Evolutionary conservation across 495 filamentous ascomycete species (phyloP), one percentile per base, ranked within the genome.

Genomic region (Tuber magnatum): DNA sequence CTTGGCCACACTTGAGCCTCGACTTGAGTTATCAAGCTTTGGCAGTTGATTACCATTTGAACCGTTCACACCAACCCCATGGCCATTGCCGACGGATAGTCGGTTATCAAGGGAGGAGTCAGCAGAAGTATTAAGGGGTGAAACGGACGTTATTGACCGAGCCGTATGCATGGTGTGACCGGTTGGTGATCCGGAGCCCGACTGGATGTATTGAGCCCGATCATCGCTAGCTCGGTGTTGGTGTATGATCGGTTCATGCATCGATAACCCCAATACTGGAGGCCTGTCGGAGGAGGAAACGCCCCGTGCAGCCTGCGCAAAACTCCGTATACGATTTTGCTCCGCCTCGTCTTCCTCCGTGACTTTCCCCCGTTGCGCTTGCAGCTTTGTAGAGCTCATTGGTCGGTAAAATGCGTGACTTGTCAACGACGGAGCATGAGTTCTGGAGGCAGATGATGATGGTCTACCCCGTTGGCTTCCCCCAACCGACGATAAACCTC

Each of bases 301-400:
- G 12, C 56, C 68, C 20, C 69, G 70, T 35, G 74, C 68, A 73
- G 75, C 80, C 73, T 81, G 80, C 24, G 80, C 80, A 42, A 82
- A 81, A 18, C 80, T 80, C 35, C 80, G 76, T 75, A 82, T 82
- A 74, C 80, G 78, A 43, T 80, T 82, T 40, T 82, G 83, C 28
- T 86, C 84, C 16, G 81, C 81, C 68, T 84, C 74, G 71, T 84
- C 82, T 72, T 86, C 85, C 46, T 75, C 82, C 73, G 65, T 84
- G 77, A 70, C 82, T 84, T 73, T 86, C 69, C 90, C 90, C 81
- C 95, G 87, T 83, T 98, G 96, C 71, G 93, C 94, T 84, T 99
- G 95, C 70, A 97, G 86, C 82, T 92, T 90, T 83, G 97, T 94
- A 38, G 93, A 96, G 84, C 94, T 97, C 95, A 99, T 97, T 28